Conservation (phyloP, 768 basidiomycete genomes). For the Tulasnella sp. region DNA sequence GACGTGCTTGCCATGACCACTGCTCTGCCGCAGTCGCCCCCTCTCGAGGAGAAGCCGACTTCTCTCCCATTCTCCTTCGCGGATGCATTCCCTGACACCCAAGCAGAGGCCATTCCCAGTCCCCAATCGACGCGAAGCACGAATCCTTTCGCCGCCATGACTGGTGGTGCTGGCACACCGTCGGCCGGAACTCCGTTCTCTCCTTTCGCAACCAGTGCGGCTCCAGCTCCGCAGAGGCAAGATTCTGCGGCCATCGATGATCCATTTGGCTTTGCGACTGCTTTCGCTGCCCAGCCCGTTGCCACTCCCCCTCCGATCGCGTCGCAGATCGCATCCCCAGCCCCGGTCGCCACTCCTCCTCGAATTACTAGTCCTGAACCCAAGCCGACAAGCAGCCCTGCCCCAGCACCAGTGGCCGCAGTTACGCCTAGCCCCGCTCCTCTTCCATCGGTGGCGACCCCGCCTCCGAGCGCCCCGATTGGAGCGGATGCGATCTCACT, state of each 20-base stretch:
- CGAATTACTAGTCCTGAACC: neutral
- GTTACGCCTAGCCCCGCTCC: neutral
- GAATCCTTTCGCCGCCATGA: constrained; percentile 80
- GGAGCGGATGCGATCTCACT: neutral
- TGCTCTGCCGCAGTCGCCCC: constrained; percentile 1
- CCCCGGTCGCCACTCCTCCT: neutral
- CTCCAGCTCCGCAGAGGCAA: constrained; percentile 33
- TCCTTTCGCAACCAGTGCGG: constrained; percentile 44
- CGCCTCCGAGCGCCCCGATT: neutral
- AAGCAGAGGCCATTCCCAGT: constrained; percentile 41
- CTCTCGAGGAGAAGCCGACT: constrained; percentile 16
- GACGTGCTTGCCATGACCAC: constrained; percentile 29
- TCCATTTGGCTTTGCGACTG: constrained; percentile 50
- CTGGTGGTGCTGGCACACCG: constrained; percentile 39
- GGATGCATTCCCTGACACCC: neutral
- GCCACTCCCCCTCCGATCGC: constrained; percentile 18
- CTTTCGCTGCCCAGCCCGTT: constrained; percentile 17
- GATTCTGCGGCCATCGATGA: constrained; percentile 37
- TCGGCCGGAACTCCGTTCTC: constrained; percentile 61
- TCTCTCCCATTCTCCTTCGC: constrained; percentile 35
- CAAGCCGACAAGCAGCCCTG: neutral
- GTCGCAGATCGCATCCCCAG: constrained; percentile 12
- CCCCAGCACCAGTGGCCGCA: neutral
- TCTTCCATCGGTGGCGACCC: neutral
- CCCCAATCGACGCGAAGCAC: constrained; percentile 64